Conservation (phyloP, 306 rosid species). For the Lithocarpus polystachyus region DNA sequence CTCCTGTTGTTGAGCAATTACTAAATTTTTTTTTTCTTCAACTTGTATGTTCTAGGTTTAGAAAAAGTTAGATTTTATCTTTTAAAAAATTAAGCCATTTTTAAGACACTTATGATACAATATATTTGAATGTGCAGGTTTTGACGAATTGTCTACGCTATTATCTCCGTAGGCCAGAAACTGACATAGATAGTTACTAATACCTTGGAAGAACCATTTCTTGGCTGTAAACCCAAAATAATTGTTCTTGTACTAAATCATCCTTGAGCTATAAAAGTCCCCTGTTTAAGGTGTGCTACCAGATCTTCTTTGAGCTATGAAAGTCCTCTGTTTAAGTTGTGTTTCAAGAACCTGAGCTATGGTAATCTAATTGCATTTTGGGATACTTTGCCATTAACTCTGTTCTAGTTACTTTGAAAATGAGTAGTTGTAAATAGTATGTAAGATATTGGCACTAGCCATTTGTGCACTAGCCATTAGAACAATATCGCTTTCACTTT, state of each 20-base stretch:
- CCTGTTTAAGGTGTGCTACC: not conserved
- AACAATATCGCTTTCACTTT: too few species aligned
- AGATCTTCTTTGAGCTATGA: not conserved
- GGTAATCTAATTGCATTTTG: not conserved
- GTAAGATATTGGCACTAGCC: not conserved
- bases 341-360: conserved; percentile 7
- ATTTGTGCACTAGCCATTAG: not conserved
- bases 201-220: not conserved
- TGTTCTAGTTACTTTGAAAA: not conserved
- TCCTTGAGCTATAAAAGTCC: not conserved
- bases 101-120: not conserved
- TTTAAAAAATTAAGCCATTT: not conserved
- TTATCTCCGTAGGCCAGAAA: conserved; percentile 90
- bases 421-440: not conserved
- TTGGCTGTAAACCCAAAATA: conserved; percentile 3
- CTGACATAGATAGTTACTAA: conserved; percentile 84
- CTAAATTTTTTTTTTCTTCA: not conserved
- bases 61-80: not conserved
- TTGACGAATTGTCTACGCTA: conserved; percentile 84
- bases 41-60: conserved; percentile 1
- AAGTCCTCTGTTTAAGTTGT: not conserved
- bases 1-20: conserved; percentile 1
- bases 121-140: conserved; percentile 50
- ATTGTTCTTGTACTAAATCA: conserved; percentile 10
- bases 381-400: not conserved